Base-by-base conservation (phyloP, 805 yeast species). In the Lipomyces yamanashiensis region DNA sequence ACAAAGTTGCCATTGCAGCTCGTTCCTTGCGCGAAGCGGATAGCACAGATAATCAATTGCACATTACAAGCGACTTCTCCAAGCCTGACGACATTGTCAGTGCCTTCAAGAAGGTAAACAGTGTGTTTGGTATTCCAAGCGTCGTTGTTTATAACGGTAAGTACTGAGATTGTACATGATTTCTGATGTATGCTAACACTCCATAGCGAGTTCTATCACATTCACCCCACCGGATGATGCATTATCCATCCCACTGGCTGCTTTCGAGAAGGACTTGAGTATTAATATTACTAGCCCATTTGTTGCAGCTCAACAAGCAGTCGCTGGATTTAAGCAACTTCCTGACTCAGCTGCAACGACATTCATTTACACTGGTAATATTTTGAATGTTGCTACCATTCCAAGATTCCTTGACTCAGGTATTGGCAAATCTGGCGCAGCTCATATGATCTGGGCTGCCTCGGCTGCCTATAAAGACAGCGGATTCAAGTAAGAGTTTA, bases 291-390 rank as follows among this genome's bases (percentile, higher is more conserved):
- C 15, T 8, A 54, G 58, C 17, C 41, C 52, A 15, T 54, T 43
- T 33, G 51, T 44, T 17, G 58, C 58, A 12, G 58, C 58, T 21
- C 52, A 54, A 39, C 51, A 43, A 21, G 58, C 58, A 13, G 40
- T 34, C 40, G 7, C n/a, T 15, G 51, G 58, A 7, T 54, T 54
- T 44, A 51, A 34, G 2, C 39, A 54, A 51, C 58, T 54, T 33
- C 52, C 58, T 44, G 41, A 10, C 19, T 43, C 50, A 9, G 50
- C 58, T 21, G 21, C 50, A 28, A 54, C 13, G 41, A 44, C 58
- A n/a, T 54, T 54, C 21, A 54, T 54, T 28, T 43, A 44, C 43
- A 54, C 58, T n/a, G 58, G 58, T 21, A 54, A 54, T 54, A 54
- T 54, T 15, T 23, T 40, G 37, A 54, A 54, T 40, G 37, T 40